phyloP scores from a whole-genome alignment of 176 grass and related monocot species.

The Hsuehochloa calcarea region DNA sequence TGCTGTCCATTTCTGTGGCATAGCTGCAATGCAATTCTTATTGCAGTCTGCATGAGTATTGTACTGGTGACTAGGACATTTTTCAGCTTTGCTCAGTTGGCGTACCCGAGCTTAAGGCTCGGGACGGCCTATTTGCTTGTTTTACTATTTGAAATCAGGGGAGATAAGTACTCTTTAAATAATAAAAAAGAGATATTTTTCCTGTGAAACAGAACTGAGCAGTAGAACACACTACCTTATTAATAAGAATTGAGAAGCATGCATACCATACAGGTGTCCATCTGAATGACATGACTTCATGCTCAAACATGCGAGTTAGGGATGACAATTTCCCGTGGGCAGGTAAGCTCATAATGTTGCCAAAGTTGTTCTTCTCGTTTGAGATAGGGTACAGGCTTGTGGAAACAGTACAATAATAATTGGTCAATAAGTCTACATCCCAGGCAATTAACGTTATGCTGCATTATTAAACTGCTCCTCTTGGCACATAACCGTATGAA shows the following conservation, averaged over 20 bases:
- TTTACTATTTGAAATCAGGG: too few relatives aligned
- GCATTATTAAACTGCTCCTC: constrained; percentile 41
- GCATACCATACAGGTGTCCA: constrained; percentile 5
- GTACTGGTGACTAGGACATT: not conserved
- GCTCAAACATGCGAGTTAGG: not conserved
- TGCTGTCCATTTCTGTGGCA: constrained; percentile 12
- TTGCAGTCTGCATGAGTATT: not conserved
- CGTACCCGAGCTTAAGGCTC: too few relatives aligned
- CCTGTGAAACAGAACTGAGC: constrained; percentile 6
- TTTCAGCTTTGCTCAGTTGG: too few relatives aligned
- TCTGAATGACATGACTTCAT: constrained; percentile 14
- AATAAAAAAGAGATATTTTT: too few relatives aligned
- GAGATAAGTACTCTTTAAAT: too few relatives aligned
- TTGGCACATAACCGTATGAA: constrained; percentile 22
- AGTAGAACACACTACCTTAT: not conserved
- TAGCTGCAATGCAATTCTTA: not conserved
- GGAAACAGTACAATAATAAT: constrained; percentile 1
- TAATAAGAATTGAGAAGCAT: not conserved
- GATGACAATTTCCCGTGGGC: too few relatives aligned
- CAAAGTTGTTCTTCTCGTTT: constrained; percentile 28
- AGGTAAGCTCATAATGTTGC: not conserved
- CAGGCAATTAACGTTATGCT: constrained; percentile 24
- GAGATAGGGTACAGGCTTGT: constrained; percentile 25
- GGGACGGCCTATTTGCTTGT: too few relatives aligned
- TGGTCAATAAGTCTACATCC: constrained; percentile 12